Conservation (phyloP, 345 rosid genomes). For the Psidium friedrichsthalianum region DNA sequence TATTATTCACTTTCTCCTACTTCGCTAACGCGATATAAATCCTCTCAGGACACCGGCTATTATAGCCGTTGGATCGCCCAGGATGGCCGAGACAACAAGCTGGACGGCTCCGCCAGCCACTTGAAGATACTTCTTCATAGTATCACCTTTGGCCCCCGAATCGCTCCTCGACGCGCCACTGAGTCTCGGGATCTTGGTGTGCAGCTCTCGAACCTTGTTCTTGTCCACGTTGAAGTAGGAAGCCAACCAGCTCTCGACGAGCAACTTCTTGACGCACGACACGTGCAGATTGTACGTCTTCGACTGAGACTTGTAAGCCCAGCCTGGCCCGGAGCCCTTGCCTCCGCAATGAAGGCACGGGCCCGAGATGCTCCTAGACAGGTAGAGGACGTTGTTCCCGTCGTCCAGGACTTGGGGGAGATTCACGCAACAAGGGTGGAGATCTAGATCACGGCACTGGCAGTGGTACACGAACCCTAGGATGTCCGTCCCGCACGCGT, state of each 20-base stretch:
- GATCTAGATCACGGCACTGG: slow-evolving; percentile 24
- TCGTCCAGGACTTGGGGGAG: slow-evolving; percentile 29
- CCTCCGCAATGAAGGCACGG: slow-evolving; percentile 26
- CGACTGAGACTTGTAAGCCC: slow-evolving; percentile 30
- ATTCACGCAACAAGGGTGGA: slow-evolving; percentile 37
- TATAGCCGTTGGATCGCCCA: slow-evolving; percentile 37
- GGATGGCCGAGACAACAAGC: slow-evolving; percentile 26
- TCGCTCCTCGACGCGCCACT: slow-evolving; percentile 1
- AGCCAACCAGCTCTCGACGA: slow-evolving; percentile 30
- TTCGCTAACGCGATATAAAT: slow-evolving; percentile 13
- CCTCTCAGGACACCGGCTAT: slow-evolving; percentile 27
- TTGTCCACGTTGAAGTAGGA: slow-evolving; percentile 16
- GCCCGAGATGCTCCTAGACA: slow-evolving; percentile 11
- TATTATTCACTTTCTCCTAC: neutral
- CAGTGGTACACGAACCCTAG: slow-evolving; percentile 34
- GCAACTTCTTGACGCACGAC: slow-evolving; percentile 34
- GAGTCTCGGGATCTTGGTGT: slow-evolving; percentile 24
- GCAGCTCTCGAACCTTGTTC: slow-evolving; percentile 16
- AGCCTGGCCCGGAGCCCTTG: slow-evolving; percentile 16
- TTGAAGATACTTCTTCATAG: slow-evolving; percentile 19
- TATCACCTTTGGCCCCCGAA: neutral
- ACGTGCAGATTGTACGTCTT: slow-evolving; percentile 35
- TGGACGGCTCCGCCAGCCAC: slow-evolving; percentile 22
- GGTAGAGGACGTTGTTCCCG: slow-evolving; percentile 14
- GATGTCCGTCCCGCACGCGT: slow-evolving; percentile 23